These are phyloP conservation scores for Colletotrichum brevisporum DNA, from an alignment of 2,329 filamentous ascomycete species.

Conservation along the genomic window DNA sequence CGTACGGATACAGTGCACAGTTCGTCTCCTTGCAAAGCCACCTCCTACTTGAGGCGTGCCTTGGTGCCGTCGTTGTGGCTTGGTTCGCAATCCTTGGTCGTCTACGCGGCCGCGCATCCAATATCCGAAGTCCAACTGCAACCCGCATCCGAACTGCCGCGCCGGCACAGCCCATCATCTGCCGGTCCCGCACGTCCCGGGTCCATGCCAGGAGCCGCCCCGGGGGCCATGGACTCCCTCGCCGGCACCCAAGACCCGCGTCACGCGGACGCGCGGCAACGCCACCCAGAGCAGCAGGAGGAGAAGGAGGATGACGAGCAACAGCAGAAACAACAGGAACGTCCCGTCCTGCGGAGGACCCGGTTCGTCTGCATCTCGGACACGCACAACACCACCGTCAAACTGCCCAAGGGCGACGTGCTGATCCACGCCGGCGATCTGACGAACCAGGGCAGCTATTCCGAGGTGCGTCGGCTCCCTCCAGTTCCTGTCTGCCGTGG, in stretches of 20 bases:
- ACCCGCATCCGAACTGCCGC: neutral
- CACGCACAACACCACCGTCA: slow-evolving; percentile 77
- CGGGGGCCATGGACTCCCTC: slow-evolving; percentile 26
- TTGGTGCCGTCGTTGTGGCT: too few species aligned
- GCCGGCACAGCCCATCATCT: slow-evolving; percentile 9
- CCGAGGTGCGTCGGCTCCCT: slow-evolving; percentile 59
- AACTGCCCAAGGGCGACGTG: slow-evolving; percentile 79
- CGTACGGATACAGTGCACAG: too few species aligned
- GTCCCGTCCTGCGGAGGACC: slow-evolving; percentile 59
- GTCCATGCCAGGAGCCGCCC: neutral
- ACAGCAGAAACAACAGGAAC: neutral
- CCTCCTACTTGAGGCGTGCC: too few species aligned
- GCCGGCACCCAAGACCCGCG: neutral
- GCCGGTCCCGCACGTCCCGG: slow-evolving; percentile 12
- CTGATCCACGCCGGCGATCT: slow-evolving; percentile 84
- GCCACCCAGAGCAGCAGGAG: neutral
- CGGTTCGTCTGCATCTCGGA: slow-evolving; percentile 83
- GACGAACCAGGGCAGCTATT: slow-evolving; percentile 77
- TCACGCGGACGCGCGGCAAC: neutral
- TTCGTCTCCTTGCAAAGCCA: too few species aligned
- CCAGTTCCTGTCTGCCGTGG: neutral
- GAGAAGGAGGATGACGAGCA: too few species aligned
- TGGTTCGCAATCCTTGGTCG: neutral
- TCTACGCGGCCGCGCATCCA: neutral
- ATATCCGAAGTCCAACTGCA: slow-evolving; percentile 1